Evolutionary conservation across 2,329 filamentous ascomycete species (phyloP).

Genomic region (Ophidiomyces ophidiicola): DNA sequence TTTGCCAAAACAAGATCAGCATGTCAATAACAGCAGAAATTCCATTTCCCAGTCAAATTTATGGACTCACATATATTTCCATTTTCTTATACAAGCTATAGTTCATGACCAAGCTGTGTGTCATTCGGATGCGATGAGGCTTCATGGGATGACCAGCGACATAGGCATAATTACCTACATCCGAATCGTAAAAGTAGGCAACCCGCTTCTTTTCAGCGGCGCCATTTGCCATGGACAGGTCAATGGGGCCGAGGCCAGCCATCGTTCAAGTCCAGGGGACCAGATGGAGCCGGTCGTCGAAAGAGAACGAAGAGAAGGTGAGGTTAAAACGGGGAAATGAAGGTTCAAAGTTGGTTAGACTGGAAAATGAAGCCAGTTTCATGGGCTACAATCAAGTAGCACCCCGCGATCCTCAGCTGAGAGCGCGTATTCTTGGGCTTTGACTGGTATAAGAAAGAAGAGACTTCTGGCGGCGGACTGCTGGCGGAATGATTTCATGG

Average conservation of each 20-base stretch:
- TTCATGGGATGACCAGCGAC: constrained; percentile 62
- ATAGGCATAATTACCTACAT: constrained; percentile 97
- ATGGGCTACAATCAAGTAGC: no score
- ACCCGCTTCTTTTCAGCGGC: constrained; percentile 61
- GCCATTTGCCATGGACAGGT: constrained; percentile 40
- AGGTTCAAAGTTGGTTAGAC: background rate
- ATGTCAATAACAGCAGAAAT: background rate
- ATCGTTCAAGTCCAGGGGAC: constrained; percentile 25
- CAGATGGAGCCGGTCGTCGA: background rate
- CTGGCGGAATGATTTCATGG: constrained; percentile 9
- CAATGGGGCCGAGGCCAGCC: constrained; percentile 44
- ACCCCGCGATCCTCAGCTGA: no score
- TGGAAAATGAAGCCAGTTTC: no score
- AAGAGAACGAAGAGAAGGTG: background rate
- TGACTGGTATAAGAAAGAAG: no score
- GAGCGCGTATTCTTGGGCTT: no score
- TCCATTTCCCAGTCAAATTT: no score
- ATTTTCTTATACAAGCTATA: constrained; percentile 62
- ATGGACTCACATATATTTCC: constrained; percentile 52
- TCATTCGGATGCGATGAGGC: constrained; percentile 56
- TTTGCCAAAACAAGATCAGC: background rate
- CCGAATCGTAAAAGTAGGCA: constrained; percentile 96
- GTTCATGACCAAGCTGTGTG: constrained; percentile 55
- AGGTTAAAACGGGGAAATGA: background rate
- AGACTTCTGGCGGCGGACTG: no score